Percentiles rank a stretch among this genome's conserved stretches.
Evolutionary conservation across 768 basidiomycete species (phyloP).

Genomic region (Podaxis sp.): DNA sequence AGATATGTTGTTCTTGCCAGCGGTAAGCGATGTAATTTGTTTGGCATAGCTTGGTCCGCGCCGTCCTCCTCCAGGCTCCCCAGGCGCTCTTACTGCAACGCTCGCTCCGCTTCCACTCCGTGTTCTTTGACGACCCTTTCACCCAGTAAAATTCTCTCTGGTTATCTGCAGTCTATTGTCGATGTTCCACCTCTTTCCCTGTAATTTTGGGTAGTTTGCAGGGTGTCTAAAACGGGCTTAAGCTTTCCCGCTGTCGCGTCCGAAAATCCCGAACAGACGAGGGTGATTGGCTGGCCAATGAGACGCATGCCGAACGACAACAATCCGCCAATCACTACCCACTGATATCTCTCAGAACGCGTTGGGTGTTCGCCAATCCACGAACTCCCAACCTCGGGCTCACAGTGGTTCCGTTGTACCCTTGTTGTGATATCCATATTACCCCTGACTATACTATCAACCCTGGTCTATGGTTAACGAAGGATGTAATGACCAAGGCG

Average conservation of each 20-base stretch:
- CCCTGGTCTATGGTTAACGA: too few species aligned
- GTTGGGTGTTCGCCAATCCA: neutral
- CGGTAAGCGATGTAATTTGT: constrained; percentile 19
- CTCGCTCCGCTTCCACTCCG: neutral
- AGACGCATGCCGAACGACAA: neutral
- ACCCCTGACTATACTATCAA: too few species aligned
- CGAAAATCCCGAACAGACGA: neutral
- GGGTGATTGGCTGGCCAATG: neutral
- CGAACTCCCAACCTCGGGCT: neutral
- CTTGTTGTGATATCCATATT: too few species aligned
- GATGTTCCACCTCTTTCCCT: neutral
- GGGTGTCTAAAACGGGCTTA: neutral
- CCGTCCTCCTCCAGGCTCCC: neutral
- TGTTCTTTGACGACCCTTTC: neutral
- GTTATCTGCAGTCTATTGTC: neutral
- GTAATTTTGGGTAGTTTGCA: neutral
- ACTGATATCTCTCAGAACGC: neutral
- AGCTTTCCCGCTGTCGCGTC: neutral
- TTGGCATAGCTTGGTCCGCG: constrained; percentile 17
- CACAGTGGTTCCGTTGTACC: too few species aligned
- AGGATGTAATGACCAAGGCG: too few species aligned
- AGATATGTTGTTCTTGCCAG: constrained; percentile 7
- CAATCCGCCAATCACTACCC: neutral
- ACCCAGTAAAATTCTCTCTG: neutral
- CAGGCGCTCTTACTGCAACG: neutral